A percentile compares a stretch with the other conserved stretches of the same genome.
These are phyloP conservation scores for Pseudogymnoascus sp. DNA, from an alignment of 2,329 filamentous ascomycete genomes.

Conservation along the genomic window DNA sequence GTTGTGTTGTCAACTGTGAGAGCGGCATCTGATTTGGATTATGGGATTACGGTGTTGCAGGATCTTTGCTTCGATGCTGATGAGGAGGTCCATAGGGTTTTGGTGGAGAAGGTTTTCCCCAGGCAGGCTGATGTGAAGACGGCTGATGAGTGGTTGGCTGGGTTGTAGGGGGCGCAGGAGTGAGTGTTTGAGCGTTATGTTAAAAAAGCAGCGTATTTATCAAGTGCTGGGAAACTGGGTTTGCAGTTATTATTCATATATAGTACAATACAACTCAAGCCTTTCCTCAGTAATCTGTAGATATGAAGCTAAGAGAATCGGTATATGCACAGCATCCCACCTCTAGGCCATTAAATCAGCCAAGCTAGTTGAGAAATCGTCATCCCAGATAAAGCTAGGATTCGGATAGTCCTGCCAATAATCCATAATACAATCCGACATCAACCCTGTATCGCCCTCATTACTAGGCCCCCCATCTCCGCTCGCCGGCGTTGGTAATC, in stretches of 20 bases:
- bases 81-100: slow-evolving; percentile 27
- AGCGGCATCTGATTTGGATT: slow-evolving; percentile 31
- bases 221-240: too few species aligned
- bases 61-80: slow-evolving; percentile 31
- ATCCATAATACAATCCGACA: not conserved
- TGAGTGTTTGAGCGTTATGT: not conserved
- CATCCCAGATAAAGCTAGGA: not conserved
- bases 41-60: slow-evolving; percentile 27
- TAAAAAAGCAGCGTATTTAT: too few species aligned
- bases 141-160: slow-evolving; percentile 25
- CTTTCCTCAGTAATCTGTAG: too few species aligned
- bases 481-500: not conserved
- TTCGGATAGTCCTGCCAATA: not conserved
- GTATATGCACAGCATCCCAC: not conserved
- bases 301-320: too few species aligned
- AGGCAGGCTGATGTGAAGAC: slow-evolving; percentile 25
- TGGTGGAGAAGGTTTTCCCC: slow-evolving; percentile 30
- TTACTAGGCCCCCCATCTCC: not conserved
- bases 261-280: too few species aligned
- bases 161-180: not conserved
- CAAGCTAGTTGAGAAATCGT: not conserved
- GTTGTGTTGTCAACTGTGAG: slow-evolving; percentile 32
- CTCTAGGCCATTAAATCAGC: not conserved
- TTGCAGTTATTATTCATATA: not conserved
- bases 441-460: not conserved